A percentile compares a stretch with the other conserved stretches of the same genome.
phyloP scores from a whole-genome alignment of 805 yeast genomes.

The Starmerella vitae region DNA sequence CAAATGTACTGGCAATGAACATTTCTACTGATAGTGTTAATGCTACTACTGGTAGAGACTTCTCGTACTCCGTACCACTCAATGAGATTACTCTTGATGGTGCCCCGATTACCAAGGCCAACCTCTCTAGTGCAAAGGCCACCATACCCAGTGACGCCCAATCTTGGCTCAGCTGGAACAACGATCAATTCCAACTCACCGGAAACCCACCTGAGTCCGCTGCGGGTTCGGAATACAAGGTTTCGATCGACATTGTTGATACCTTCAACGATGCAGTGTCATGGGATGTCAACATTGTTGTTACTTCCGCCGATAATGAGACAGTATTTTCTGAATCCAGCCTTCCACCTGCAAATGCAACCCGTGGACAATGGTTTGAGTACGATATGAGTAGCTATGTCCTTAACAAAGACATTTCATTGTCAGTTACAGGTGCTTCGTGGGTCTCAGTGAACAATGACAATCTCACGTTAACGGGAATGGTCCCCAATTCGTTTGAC shows the following conservation, averaged over 20 bases:
- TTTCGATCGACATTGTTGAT: constrained; percentile 35
- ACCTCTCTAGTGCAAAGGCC: constrained; percentile 42
- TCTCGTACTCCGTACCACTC: constrained; percentile 49
- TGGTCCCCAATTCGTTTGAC: constrained; percentile 41
- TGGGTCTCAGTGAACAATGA: constrained; percentile 53
- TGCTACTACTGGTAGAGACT: constrained; percentile 47
- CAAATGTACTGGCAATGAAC: constrained; percentile 65
- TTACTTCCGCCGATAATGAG: constrained; percentile 17
- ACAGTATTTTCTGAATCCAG: constrained; percentile 37
- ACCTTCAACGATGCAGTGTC: constrained; percentile 26
- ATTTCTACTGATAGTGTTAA: constrained; percentile 47
- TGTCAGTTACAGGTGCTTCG: constrained; percentile 30
- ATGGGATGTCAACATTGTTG: constrained; percentile 20
- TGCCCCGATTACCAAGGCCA: constrained; percentile 32
- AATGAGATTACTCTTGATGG: constrained; percentile 53
- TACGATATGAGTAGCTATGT: constrained; percentile 45
- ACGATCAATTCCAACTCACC: constrained; percentile 45
- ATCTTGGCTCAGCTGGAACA: constrained; percentile 55
- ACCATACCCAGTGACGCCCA: constrained; percentile 40
- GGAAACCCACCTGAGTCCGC: constrained; percentile 54
- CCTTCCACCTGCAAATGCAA: constrained; percentile 47
- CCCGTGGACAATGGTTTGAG: constrained; percentile 44
- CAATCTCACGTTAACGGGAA: constrained; percentile 57
- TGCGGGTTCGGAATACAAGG: constrained; percentile 20
- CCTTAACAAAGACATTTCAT: constrained; percentile 30